Base-by-base conservation (phyloP, 495 filamentous ascomycete species). In the Immersiella caudata region DNA sequence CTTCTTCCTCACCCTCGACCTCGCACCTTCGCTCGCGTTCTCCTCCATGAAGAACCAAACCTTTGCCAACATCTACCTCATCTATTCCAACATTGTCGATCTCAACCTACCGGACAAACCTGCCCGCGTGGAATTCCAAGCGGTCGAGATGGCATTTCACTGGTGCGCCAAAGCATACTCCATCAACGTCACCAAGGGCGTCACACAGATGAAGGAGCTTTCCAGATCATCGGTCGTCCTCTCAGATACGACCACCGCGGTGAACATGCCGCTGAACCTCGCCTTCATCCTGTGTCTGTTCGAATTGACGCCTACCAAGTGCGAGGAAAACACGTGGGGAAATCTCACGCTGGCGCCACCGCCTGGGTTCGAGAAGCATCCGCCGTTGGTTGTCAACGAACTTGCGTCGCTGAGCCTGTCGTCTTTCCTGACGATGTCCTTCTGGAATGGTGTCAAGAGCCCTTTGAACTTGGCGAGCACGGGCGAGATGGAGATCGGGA, bases 1-100 rank as follows among this genome's bases (percentile, higher is more conserved):
- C 56, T 59, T 59, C 56, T 59, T 59, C 24, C 56, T 59, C 27
- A 35, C 56, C 24, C 56, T 59, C 20, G 56, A 59, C 12, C 56
- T 59, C 20, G 56, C 56, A 14, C 56, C 56, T 1, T 29, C 24
- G 4, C 27, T 59, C 6, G 22, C 56, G 2, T 59, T 59, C 56
- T 26, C 22, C 16, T 11, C 22, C 18, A 27, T 59, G 5, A 9
- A 27, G n/a, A 27, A 27, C 56, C 56, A 59, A 26, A 59, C 56
- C 8, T 59, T 59, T 16, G 27, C 56, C 56, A 59, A 59, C 56
- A 59, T 59, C 56, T 59, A 59, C 27, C 3, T 59, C 24, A 27
- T 59, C 26, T 59, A 59, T 25, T 59, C 56, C 24, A 59, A 59
- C 56, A 25, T 59, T 1, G 9, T 59, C 56, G 11, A 16, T 25